phyloP scores from a whole-genome alignment of 208 protist genomes.

The Trypanosoma conorhini region DNA sequence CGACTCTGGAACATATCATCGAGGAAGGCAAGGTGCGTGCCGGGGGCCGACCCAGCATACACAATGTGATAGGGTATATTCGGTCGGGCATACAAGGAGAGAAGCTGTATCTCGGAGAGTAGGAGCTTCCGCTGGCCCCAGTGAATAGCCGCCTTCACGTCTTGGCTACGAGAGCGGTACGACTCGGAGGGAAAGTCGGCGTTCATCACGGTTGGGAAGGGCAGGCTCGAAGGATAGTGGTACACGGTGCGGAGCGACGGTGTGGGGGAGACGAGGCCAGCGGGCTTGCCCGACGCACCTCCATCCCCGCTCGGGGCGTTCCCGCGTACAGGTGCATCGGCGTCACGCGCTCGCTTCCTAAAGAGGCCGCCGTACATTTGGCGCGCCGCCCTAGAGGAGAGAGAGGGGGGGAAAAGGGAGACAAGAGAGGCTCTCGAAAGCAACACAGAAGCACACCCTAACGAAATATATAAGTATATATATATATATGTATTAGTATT shows the following conservation, averaged over 20 bases:
- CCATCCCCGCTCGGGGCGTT: background rate
- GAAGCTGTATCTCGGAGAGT: slow-evolving; percentile 95
- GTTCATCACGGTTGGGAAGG: slow-evolving; percentile 74
- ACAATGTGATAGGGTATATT: slow-evolving; percentile 91
- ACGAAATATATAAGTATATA: slow-evolving; percentile 13
- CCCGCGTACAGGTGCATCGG: background rate
- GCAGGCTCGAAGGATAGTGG: slow-evolving; percentile 77
- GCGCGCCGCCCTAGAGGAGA: background rate
- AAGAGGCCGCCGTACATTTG: slow-evolving; percentile 41
- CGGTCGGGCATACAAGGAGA: slow-evolving; percentile 75
- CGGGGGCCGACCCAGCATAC: slow-evolving; percentile 95
- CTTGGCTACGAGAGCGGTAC: slow-evolving; percentile 80
- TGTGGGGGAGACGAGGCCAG: background rate
- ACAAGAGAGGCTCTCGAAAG: slow-evolving; percentile 17
- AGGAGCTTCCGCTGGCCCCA: slow-evolving; percentile 97
- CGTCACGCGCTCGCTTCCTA: slow-evolving; percentile 29
- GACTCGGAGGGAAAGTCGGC: slow-evolving; percentile 67
- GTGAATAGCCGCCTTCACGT: slow-evolving; percentile 93
- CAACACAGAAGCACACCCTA: slow-evolving; percentile 2
- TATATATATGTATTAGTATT: too few species aligned
- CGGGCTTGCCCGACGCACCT: background rate
- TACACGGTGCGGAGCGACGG: slow-evolving; percentile 36
- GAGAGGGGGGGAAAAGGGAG: slow-evolving; percentile 19
- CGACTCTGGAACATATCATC: slow-evolving; percentile 83
- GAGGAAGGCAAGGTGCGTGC: slow-evolving; percentile 92